phyloP scores from a whole-genome alignment of 331 rosid species.

The Cydonia oblonga region DNA sequence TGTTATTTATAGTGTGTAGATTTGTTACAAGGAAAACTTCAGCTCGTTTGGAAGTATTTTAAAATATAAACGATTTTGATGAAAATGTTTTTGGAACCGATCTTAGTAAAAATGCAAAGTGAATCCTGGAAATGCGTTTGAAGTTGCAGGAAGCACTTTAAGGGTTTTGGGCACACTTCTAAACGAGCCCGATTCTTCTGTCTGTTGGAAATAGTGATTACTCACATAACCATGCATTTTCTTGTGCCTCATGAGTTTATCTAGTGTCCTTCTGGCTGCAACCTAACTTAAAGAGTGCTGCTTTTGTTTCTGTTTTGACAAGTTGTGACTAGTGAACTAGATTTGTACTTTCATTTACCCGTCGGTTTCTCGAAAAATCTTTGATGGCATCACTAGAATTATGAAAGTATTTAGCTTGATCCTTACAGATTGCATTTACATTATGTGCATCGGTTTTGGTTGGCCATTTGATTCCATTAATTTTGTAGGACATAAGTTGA shows the following conservation, averaged over 20 bases:
- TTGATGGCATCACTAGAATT: neutral
- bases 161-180: too few relatives aligned
- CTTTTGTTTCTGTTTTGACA: neutral
- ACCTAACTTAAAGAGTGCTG: neutral
- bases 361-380: neutral
- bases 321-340: conserved; percentile 1
- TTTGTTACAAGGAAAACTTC: too few relatives aligned
- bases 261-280: neutral
- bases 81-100: too few relatives aligned
- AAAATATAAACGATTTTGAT: too few relatives aligned
- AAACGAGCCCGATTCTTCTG: too few relatives aligned
- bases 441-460: neutral
- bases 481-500: neutral
- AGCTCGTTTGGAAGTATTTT: too few relatives aligned
- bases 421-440: neutral
- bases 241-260: neutral
- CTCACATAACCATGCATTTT: neutral
- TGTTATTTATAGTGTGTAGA: neutral
- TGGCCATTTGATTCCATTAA: too few relatives aligned
- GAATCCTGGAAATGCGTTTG: too few relatives aligned
- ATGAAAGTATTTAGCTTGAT: neutral
- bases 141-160: too few relatives aligned
- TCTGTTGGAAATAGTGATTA: neutral
- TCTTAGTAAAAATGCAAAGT: too few relatives aligned
- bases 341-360: neutral